These are phyloP conservation scores for Bisporella sp. DNA, from an alignment of 2,329 filamentous ascomycete genomes.

Conservation along the genomic window DNA sequence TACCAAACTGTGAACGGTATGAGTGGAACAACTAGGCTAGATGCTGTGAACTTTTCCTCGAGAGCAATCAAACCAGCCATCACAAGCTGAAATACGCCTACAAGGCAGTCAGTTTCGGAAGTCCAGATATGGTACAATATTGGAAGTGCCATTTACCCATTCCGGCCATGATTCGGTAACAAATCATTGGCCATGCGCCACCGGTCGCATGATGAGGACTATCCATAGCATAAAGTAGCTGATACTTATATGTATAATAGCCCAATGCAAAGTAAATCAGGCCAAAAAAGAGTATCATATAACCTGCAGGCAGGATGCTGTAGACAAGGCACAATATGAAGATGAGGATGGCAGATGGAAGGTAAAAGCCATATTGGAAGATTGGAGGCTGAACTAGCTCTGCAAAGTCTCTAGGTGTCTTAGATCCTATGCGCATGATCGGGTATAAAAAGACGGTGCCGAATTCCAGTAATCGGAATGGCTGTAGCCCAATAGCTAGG, in stretches of 20 bases:
- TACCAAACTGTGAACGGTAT: slow-evolving; percentile 83
- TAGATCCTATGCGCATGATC: slow-evolving; percentile 68
- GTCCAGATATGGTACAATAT: neutral
- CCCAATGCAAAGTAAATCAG: slow-evolving; percentile 77
- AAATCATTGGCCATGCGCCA: slow-evolving; percentile 93
- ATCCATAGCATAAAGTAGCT: slow-evolving; percentile 96
- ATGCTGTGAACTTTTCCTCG: slow-evolving; percentile 64
- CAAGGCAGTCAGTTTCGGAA: neutral
- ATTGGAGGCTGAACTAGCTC: slow-evolving; percentile 74
- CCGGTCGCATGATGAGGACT: slow-evolving; percentile 92
- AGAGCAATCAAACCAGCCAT: slow-evolving; percentile 83
- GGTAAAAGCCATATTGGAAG: slow-evolving; percentile 94
- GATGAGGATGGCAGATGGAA: slow-evolving; percentile 85
- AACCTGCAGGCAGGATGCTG: slow-evolving; percentile 75
- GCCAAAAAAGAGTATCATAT: slow-evolving; percentile 74
- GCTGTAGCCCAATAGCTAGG: slow-evolving; percentile 60
- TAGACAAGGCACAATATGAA: slow-evolving; percentile 96
- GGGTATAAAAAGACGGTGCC: slow-evolving; percentile 81
- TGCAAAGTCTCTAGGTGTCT: slow-evolving; percentile 83
- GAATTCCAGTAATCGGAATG: slow-evolving; percentile 84
- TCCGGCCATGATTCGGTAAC: slow-evolving; percentile 81
- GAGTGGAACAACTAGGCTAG: slow-evolving; percentile 68
- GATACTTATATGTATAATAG: slow-evolving; percentile 92
- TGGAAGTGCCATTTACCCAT: slow-evolving; percentile 34
- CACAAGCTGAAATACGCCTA: slow-evolving; percentile 77